phyloP scores from a whole-genome alignment of 805 yeast genomes.

The Komagataella kurtzmanii region DNA sequence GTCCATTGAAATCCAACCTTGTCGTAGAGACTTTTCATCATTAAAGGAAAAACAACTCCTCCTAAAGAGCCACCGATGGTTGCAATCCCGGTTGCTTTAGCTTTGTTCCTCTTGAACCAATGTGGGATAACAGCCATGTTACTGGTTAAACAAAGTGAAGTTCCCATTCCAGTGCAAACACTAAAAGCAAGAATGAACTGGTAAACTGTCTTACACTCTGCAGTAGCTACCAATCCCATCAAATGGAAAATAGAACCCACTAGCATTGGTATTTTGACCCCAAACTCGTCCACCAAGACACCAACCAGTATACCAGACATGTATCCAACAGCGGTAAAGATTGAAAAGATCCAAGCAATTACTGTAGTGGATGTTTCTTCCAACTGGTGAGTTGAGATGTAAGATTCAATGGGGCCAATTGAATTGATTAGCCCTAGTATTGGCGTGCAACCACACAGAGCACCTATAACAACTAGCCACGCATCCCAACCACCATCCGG shows the following conservation, averaged over 20 bases:
- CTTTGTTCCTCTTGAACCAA: conserved; percentile 28
- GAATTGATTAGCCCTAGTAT: conserved; percentile 45
- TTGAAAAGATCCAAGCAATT: conserved; percentile 54
- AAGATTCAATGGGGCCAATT: conserved; percentile 50
- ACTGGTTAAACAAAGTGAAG: conserved; percentile 29
- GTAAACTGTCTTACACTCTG: conserved; percentile 23
- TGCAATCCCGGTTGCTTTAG: conserved; percentile 17
- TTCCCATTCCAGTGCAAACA: conserved; percentile 24
- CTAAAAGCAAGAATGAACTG: conserved; percentile 28
- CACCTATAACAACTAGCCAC: conserved; percentile 41
- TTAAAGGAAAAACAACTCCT: conserved; percentile 47
- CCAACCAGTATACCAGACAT: conserved; percentile 39
- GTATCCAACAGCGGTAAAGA: conserved; percentile 35
- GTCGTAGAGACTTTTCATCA: conserved; percentile 29
- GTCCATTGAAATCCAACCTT: conserved; percentile 50
- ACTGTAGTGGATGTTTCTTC: conserved; percentile 27
- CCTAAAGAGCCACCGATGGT: conserved; percentile 53
- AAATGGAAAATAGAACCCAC: conserved; percentile 27
- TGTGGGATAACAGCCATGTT: conserved; percentile 31
- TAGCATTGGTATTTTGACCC: conserved; percentile 28
- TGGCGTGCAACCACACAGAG: conserved; percentile 40
- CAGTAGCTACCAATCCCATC: conserved; percentile 38
- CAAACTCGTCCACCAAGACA: conserved; percentile 41
- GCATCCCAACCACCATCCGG: conserved; percentile 55
- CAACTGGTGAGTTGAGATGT: conserved; percentile 42